Evolutionary conservation across 148 eudicot genomes (phyloP), one percentile per base, ranked within the genome.

Genomic region (Rhododendron ferrugineum): DNA sequence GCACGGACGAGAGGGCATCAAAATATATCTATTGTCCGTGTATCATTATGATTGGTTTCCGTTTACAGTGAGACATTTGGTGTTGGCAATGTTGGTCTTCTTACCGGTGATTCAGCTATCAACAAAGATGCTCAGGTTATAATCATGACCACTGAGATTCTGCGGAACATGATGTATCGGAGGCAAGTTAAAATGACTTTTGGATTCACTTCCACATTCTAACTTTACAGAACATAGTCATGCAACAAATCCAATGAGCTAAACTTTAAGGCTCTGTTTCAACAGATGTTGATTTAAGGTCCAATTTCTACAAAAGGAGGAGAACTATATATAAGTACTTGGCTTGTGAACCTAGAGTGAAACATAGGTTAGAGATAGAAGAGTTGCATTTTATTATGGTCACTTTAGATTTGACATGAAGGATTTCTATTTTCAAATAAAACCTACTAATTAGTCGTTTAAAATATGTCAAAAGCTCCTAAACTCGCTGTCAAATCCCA

Each of bases 111-210:
- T 90, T 95, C 99, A 79, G 95, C 96, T 22, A 87, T 97, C 83
- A 97, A 97, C 87, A 94, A 91, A 89, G 99, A 97, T 92, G 99
- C 98, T 86, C 98, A 87, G 85, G 92, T 97, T 88, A 73, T 95
- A 91, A 93, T 97, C 73, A 97, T 97, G 99, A 97, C 99, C 11
- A 97, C 99, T 5, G 99, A 97, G 89, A 95, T 97, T 86, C 88
- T 97, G 85, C 96, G 99, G 81, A 97, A 97, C 88, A 97, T 97
- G 99, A 46, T 97, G 83, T 97, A 97, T 85, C 95, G 91, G 87
- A 97, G 98, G 99, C 93, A 87, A 66, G 85, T 58, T 32, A 47
- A 64, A 20, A 72, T 34, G 11, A 52, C 11, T 82, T 42, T 80
- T 80, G 79, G 40, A 16, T 74, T 34, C 14, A 64, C 62, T 16